A percentile compares a stretch with the other conserved stretches of the same genome.
These are phyloP conservation scores for Xylaria sp. DNA, from an alignment of 2,329 filamentous ascomycete species.

Conservation along the genomic window DNA sequence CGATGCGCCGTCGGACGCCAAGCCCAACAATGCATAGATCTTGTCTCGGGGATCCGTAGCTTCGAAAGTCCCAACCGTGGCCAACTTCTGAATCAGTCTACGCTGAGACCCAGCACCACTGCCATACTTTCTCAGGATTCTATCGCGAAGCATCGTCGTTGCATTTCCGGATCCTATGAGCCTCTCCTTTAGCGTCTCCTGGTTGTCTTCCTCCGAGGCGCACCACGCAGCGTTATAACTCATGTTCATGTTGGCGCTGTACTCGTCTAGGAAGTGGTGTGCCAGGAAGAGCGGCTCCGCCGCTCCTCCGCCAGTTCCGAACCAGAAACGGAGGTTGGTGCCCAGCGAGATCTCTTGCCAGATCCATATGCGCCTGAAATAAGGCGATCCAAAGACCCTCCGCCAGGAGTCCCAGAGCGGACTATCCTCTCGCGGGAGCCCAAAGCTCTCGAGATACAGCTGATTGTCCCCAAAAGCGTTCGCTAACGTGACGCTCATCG, in stretches of 20 bases:
- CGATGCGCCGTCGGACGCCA: constrained; percentile 7
- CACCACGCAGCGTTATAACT: constrained; percentile 24
- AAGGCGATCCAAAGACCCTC: constrained; percentile 22
- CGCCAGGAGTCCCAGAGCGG: constrained; percentile 32
- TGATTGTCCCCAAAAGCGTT: constrained; percentile 1
- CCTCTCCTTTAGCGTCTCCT: constrained; percentile 9
- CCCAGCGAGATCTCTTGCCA: constrained; percentile 25
- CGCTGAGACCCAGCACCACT: not conserved
- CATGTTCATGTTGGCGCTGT: constrained; percentile 25
- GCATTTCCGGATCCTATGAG: constrained; percentile 25
- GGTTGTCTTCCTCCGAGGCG: constrained; percentile 7
- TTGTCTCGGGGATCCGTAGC: constrained; percentile 34
- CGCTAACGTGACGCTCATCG: not conserved
- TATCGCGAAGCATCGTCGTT: constrained; percentile 13
- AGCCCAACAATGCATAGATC: constrained; percentile 32
- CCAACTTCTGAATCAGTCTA: constrained; percentile 27
- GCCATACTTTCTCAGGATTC: constrained; percentile 3
- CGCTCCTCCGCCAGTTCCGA: constrained; percentile 10
- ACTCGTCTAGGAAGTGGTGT: constrained; percentile 1
- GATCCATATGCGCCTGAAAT: constrained; percentile 34
- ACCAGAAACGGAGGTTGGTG: constrained; percentile 27
- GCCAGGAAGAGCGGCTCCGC: constrained; percentile 17
- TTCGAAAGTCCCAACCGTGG: constrained; percentile 11
- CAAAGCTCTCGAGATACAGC: constrained; percentile 29
- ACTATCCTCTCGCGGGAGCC: constrained; percentile 19